Evolutionary conservation across 805 yeast genomes (phyloP).

Genomic region (Starmerella floricola): DNA sequence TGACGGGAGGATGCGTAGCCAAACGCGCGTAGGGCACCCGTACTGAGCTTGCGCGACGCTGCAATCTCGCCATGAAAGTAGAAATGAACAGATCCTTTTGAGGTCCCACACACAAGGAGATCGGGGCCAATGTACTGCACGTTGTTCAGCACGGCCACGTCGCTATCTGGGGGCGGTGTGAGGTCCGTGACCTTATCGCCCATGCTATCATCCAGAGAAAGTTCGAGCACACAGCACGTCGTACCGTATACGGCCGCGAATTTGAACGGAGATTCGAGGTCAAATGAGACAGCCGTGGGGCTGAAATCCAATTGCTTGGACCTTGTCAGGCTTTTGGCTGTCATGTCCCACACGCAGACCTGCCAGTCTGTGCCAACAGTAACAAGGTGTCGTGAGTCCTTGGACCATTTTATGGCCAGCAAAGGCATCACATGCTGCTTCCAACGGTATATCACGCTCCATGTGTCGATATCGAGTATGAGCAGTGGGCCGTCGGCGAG

Average conservation of each 20-base stretch:
- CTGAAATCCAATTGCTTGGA: slow-evolving; percentile 8
- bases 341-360: slow-evolving; percentile 13
- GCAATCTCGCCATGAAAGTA: neutral
- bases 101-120: slow-evolving; percentile 9
- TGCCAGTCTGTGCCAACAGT: slow-evolving; percentile 17
- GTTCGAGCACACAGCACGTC: neutral
- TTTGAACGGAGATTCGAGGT: neutral
- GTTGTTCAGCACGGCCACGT: neutral
- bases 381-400: slow-evolving; percentile 8
- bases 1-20: slow-evolving; percentile 3
- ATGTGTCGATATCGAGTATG: slow-evolving; percentile 13
- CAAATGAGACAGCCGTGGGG: slow-evolving; percentile 8
- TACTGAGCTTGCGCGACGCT: slow-evolving; percentile 2
- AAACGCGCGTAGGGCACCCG: slow-evolving; percentile 8
- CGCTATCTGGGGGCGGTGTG: slow-evolving; percentile 3
- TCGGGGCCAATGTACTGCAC: slow-evolving; percentile 2
- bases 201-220: slow-evolving; percentile 1
- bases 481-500: slow-evolving; percentile 13
- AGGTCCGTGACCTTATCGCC: neutral
- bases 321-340: neutral
- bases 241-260: slow-evolving; percentile 2
- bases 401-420: slow-evolving; percentile 12
- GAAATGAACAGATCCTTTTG: slow-evolving; percentile 11
- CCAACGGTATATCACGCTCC: slow-evolving; percentile 9
- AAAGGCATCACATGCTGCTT: slow-evolving; percentile 9